Base-by-base conservation (phyloP, 2,329 filamentous ascomycete species). In the Alternaria arborescens region DNA sequence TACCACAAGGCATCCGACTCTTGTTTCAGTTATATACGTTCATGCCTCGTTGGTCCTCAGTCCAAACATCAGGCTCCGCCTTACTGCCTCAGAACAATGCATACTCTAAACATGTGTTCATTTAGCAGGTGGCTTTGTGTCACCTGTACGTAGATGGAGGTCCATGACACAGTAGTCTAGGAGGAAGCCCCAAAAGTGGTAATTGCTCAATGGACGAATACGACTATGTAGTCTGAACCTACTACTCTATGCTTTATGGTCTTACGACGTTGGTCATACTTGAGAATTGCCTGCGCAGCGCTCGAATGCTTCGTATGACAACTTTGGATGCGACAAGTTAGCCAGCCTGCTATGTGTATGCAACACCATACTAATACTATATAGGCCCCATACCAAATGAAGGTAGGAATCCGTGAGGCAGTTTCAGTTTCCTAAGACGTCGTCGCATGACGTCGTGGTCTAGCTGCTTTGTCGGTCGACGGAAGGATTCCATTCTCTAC, bases 11-110 rank as follows among this genome's bases (percentile, higher is more conserved):
- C 43, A 48, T 24, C 18, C 34, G 34, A 30, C 11, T 42, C n/a
- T 16, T 26, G 53, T 55, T 55, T 55, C 43, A 55, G 43, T 41
- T 50, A 50, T 42, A 40, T 40, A 43, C 22, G 5, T 42, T 42
- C 34, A 38, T 50, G 43, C 34, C 43, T 48, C 40, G 26, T 40
- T 55, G 32, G 32, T 22, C 8, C 32, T 48, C 24, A 48, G 24
- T 26, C 32, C 43, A 55, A 50, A 50, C 53, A 28, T 41, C n/a
- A 18, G 32, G 24, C 53, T 42, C 43, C 43, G 43, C 26, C 43
- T 55, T 32, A 10, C 14, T 50, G 43, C 53, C 43, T 55, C 53
- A 48, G 53, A 40, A 55, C 24, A 41, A 38, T 42, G n/a, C 40
- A 52, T 24, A 42, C 14, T 52, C 20, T 20, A 22, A 18, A 38